These are phyloP conservation scores for Lipomyces lipofer DNA, from an alignment of 805 yeast species.

Conservation along the genomic window DNA sequence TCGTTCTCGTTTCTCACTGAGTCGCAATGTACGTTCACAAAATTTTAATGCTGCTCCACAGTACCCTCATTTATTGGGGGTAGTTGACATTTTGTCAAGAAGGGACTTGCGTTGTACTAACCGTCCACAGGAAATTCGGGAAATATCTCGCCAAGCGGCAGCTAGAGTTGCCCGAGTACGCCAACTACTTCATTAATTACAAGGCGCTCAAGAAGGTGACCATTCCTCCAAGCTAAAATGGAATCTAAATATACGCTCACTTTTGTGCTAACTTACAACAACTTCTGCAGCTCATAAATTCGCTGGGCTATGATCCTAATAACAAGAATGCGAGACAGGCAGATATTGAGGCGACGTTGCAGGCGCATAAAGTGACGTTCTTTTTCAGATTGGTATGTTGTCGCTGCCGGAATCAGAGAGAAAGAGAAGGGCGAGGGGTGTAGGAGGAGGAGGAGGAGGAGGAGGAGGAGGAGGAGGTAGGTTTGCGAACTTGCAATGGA, in stretches of 20 bases:
- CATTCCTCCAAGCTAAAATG: no score
- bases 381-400: constrained; percentile 87
- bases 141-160: constrained; percentile 92
- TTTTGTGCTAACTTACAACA: background rate
- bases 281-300: constrained; percentile 62
- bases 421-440: no score
- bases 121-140: constrained; percentile 83
- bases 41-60: background rate
- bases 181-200: constrained; percentile 90
- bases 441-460: no score
- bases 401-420: constrained; percentile 88
- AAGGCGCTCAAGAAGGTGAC: constrained; percentile 82
- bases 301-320: constrained; percentile 56
- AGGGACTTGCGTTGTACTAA: no score
- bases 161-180: constrained; percentile 91
- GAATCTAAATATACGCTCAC: background rate
- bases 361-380: constrained; percentile 85
- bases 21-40: no score
- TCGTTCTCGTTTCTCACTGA: no score
- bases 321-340: constrained; percentile 27
- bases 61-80: background rate
- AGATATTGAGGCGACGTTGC: constrained; percentile 56
- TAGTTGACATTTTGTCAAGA: background rate
- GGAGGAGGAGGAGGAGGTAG: no score
- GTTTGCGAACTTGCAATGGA: no score